A percentile compares a stretch with the other conserved stretches of the same genome.
These are phyloP conservation scores for Hypomontagnella monticulosa DNA, from an alignment of 495 filamentous ascomycete genomes.

Conservation along the genomic window DNA sequence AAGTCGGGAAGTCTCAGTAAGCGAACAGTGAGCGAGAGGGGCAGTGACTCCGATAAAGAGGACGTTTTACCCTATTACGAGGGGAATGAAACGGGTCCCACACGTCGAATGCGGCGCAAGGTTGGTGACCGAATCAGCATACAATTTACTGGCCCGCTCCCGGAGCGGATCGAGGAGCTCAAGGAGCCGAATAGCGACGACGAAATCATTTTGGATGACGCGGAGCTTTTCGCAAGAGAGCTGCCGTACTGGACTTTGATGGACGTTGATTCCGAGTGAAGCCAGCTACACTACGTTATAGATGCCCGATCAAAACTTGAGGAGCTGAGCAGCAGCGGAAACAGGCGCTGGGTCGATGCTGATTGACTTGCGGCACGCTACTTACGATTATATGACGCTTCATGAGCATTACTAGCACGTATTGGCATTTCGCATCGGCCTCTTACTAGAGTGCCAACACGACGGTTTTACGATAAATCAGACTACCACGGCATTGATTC, in stretches of 20 bases:
- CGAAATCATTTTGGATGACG: conserved; percentile 56
- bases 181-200: conserved; percentile 61
- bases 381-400: conserved; percentile 37
- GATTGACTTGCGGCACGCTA: conserved; percentile 4
- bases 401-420: conserved; percentile 11
- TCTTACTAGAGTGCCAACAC: conserved; percentile 9
- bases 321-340: conserved; percentile 4
- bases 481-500: conserved; percentile 7
- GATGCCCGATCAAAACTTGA: conserved; percentile 3
- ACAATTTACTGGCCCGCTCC: conserved; percentile 58
- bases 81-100: conserved; percentile 54
- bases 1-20: conserved; percentile 64
- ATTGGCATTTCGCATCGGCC: background rate
- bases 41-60: conserved; percentile 62
- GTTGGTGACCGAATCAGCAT: conserved; percentile 59
- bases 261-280: conserved; percentile 59
- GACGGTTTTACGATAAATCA: conserved; percentile 11
- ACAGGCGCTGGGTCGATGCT: conserved; percentile 8
- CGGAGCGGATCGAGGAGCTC: conserved; percentile 61
- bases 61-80: conserved; percentile 57
- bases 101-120: conserved; percentile 59
- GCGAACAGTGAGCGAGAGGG: conserved; percentile 62
- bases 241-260: conserved; percentile 60
- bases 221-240: conserved; percentile 55
- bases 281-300: conserved; percentile 32